Evolutionary conservation across 148 eudicot species (phyloP), one percentile per base, ranked within the genome.

Genomic region (Cornus controversa): DNA sequence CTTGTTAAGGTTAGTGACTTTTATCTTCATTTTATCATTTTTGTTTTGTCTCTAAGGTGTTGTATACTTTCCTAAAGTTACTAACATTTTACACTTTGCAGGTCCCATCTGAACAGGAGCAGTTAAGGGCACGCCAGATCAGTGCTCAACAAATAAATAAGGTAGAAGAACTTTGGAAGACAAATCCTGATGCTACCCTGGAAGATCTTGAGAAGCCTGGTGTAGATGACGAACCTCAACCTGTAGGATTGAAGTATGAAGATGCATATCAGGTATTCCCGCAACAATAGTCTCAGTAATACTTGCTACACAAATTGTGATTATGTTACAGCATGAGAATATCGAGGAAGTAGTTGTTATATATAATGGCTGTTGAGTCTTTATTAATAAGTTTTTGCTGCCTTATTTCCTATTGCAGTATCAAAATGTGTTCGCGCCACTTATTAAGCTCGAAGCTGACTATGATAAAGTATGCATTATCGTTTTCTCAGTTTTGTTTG

Each of bases 151-250:
- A 93, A 77, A 96, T 96, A 75, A 96, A 96, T 77, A 96, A 96
- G 89, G 92, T 96, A 50, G 99, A 96, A 83, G 99, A 96, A 83
- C 89, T 96, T 18, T 96, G 98, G 99, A 96, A 96, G 87, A 86
- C 98, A 73, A 96, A 96, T 74, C 99, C 99, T 74, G 99, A 96
- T 89, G 99, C 98, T 64, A 72, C 97, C 71, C 68, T 96, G 77
- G 99, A 96, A 83, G 99, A 96, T 85, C 99, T 96, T 84, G 99
- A 96, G 90, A 96, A 96, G 80, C 99, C 99, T 83, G 99, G 99
- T 70, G 98, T 96, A n/a, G 99, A 96, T 86, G 99, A 96, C 83
- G 99, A 96, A 75, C 99, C 99, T 72, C 99, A 90, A 78, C 84
- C 97, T 69, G 98, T 96, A 74, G 98, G 84, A 50, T 72, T 86